These are phyloP conservation scores for Lindgomyces ingoldianus DNA, from an alignment of 495 filamentous ascomycete species.

Conservation along the genomic window DNA sequence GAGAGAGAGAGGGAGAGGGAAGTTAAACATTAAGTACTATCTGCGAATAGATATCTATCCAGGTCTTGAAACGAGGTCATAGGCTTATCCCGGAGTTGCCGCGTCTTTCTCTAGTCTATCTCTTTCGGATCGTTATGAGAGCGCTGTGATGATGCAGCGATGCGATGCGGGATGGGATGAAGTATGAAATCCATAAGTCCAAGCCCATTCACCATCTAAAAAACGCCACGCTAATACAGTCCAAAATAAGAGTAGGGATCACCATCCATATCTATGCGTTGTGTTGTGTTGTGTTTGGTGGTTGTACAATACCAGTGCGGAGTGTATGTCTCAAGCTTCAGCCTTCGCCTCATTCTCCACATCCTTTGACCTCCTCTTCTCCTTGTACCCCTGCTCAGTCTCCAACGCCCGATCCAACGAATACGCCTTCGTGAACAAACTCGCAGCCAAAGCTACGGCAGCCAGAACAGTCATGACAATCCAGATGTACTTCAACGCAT, in stretches of 20 bases:
- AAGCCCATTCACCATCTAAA: not conserved
- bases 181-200: too few relatives aligned
- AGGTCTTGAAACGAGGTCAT: too few relatives aligned
- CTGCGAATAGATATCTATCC: too few relatives aligned
- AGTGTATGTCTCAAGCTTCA: too few relatives aligned
- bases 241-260: too few relatives aligned
- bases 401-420: slow-evolving; percentile 40
- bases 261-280: too few relatives aligned
- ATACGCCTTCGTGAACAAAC: slow-evolving; percentile 52
- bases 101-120: too few relatives aligned
- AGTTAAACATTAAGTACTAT: not conserved
- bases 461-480: slow-evolving; percentile 54
- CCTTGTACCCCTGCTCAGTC: slow-evolving; percentile 44
- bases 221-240: slow-evolving; percentile 21
- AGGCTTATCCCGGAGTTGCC: too few relatives aligned
- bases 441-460: slow-evolving; percentile 52
- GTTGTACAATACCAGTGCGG: not conserved
- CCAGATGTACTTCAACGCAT: slow-evolving; percentile 44
- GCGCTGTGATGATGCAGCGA: too few relatives aligned
- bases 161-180: too few relatives aligned
- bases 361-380: slow-evolving; percentile 40
- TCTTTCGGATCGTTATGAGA: too few relatives aligned
- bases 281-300: not conserved
- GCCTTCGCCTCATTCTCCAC: slow-evolving; percentile 9
- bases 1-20: too few relatives aligned